phyloP scores from a whole-genome alignment of 2,329 filamentous ascomycete genomes.

The Xylaria sp. region DNA sequence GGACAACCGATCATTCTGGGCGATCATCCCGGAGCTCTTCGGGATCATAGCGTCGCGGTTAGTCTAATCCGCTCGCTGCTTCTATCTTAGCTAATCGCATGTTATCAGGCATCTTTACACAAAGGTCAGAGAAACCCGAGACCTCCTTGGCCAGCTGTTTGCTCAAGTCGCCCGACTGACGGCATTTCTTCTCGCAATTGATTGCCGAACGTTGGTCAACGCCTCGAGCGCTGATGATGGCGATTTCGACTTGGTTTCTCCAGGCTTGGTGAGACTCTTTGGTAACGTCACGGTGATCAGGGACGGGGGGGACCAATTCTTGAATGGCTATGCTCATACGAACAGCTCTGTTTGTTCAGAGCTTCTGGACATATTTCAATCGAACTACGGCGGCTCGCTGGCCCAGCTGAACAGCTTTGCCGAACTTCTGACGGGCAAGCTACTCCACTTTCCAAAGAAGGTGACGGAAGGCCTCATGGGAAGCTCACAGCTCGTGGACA shows the following conservation, averaged over 20 bases:
- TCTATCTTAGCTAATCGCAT: conserved; percentile 11
- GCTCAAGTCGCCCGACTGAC: conserved; percentile 52
- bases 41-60: conserved; percentile 48
- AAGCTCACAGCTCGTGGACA: conserved; percentile 34
- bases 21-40: conserved; percentile 53
- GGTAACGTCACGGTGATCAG: conserved; percentile 41
- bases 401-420: conserved; percentile 46
- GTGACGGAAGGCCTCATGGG: conserved; percentile 47
- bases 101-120: conserved; percentile 27
- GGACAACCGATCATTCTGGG: conserved; percentile 55
- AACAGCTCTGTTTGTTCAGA: conserved; percentile 37
- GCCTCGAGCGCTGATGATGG: conserved; percentile 32
- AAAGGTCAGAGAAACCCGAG: conserved; percentile 34
- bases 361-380: conserved; percentile 50
- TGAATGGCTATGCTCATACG: conserved; percentile 38
- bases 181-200: conserved; percentile 55
- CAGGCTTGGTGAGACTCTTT: conserved; percentile 51
- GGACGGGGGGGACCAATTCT: conserved; percentile 36
- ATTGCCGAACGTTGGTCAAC: conserved; percentile 43
- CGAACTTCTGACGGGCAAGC: conserved; percentile 42
- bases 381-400: conserved; percentile 46
- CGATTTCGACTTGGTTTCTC: conserved; percentile 46
- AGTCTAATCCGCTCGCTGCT: conserved; percentile 23
- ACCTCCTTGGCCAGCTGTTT: conserved; percentile 38
- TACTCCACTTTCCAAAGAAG: conserved; percentile 50